phyloP scores from a whole-genome alignment of 371 early-diverging fungal species.

The Mucor irregularis region DNA sequence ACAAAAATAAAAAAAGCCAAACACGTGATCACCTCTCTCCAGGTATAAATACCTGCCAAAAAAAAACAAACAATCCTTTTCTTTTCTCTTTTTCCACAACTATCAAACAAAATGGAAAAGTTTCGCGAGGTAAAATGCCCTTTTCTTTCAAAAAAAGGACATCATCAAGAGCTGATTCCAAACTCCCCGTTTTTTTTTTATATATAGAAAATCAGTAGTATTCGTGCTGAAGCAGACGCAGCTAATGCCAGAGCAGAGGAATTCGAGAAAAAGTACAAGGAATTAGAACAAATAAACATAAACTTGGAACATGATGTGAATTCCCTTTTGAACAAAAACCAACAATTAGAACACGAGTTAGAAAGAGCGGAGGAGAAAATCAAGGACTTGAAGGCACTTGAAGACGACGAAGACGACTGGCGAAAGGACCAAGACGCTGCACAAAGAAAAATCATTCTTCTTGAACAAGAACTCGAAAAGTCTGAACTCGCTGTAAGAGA shows the following conservation, averaged over 20 bases:
- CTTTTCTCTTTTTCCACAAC: conserved; percentile 12
- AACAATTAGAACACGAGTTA: conserved; percentile 63
- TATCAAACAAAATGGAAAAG: conserved; percentile 32
- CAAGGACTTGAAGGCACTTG: conserved; percentile 55
- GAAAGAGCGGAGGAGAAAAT: conserved; percentile 64
- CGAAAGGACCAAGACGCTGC: conserved; percentile 69
- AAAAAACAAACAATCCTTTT: conserved; percentile 3
- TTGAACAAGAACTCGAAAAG: conserved; percentile 70
- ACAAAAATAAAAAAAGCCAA: no score
- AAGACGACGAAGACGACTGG: conserved; percentile 63
- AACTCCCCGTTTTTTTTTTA: no score
- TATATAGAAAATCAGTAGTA: conserved; percentile 65
- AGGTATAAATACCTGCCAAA: no score
- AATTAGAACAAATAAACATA: conserved; percentile 51
- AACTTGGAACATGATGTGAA: conserved; percentile 74
- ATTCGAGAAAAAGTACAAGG: conserved; percentile 62
- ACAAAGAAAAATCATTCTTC: conserved; percentile 59
- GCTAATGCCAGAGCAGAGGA: conserved; percentile 66
- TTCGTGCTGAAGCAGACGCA: conserved; percentile 73
- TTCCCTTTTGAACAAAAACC: conserved; percentile 65
- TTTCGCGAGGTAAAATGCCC: conserved; percentile 38
- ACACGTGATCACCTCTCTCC: neutral
- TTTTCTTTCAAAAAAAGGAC: neutral
- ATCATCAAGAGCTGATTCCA: neutral
- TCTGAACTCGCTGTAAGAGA: conserved; percentile 68